Evolutionary conservation across 257 asterid genomes (phyloP).

Genomic region (Lantana camara): DNA sequence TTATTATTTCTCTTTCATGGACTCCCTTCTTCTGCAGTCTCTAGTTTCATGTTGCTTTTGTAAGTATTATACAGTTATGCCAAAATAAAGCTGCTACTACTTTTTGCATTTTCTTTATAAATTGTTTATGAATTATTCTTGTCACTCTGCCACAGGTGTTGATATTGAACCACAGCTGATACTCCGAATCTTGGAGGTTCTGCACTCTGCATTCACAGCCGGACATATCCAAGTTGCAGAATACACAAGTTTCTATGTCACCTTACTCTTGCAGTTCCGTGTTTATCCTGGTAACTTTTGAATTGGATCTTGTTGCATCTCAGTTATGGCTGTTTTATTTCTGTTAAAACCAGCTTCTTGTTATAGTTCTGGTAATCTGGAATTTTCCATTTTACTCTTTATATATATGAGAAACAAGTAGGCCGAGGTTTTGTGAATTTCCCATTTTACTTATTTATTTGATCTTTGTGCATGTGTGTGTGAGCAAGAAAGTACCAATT

Average conservation of each 20-base stretch:
- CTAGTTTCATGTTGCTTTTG: conserved; percentile 81
- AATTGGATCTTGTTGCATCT: conserved; percentile 15
- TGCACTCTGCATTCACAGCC: conserved; percentile 70
- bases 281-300: conserved; percentile 67
- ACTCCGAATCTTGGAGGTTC: conserved; percentile 68
- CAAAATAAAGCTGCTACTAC: conserved; percentile 4
- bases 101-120: conserved; percentile 13
- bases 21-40: conserved; percentile 66
- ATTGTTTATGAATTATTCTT: conserved; percentile 19
- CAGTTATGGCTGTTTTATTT: background rate
- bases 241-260: conserved; percentile 75
- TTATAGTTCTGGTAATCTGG: conserved; percentile 1
- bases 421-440: background rate
- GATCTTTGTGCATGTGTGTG: too few species aligned
- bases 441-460: background rate
- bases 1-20: conserved; percentile 68
- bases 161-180: conserved; percentile 51
- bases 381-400: background rate
- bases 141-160: conserved; percentile 51
- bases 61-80: conserved; percentile 46
- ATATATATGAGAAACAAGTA: background rate
- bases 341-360: background rate
- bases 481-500: background rate
- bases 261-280: conserved; percentile 71
- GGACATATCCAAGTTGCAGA: conserved; percentile 78